Evolutionary conservation across 345 rosid genomes (phyloP).

Genomic region (Microthlaspi erraticum): DNA sequence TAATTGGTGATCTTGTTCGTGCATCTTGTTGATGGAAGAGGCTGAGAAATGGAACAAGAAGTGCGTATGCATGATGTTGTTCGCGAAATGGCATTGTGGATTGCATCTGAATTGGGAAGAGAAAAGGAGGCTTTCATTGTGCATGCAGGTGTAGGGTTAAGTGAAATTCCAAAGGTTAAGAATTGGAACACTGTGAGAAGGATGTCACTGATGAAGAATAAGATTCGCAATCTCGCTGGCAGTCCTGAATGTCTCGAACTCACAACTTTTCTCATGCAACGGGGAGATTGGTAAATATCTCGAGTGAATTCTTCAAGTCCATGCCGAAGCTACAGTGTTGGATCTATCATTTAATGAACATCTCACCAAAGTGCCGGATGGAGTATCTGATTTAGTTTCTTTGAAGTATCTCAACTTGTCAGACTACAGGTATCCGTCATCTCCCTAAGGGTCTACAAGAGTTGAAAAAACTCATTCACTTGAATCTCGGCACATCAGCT

Average conservation of each 20-base stretch:
- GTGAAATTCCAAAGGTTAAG: conserved; percentile 23
- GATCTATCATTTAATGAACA: conserved; percentile 32
- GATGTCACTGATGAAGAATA: conserved; percentile 38
- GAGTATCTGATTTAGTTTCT: conserved; percentile 23
- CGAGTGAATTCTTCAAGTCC: conserved; percentile 37
- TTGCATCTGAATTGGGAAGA: conserved; percentile 12
- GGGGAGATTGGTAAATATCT: conserved; percentile 1
- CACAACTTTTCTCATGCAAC: conserved; percentile 32
- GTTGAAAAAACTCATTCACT: conserved; percentile 6
- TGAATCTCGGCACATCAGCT: neutral
- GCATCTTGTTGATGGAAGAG: conserved; percentile 48
- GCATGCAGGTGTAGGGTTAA: neutral
- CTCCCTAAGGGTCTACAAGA: conserved; percentile 4
- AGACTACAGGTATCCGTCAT: neutral
- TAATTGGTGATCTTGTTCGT: conserved; percentile 43
- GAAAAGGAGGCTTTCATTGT: neutral
- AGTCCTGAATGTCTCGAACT: conserved; percentile 29
- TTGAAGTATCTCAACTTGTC: conserved; percentile 35
- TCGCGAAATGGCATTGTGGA: conserved; percentile 55
- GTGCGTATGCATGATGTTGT: conserved; percentile 53
- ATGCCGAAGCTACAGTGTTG: conserved; percentile 47
- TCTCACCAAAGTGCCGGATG: neutral
- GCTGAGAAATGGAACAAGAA: neutral
- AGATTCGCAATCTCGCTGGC: conserved; percentile 10
- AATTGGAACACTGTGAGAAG: conserved; percentile 28